Evolutionary conservation across 2,329 filamentous ascomycete genomes (phyloP).

Genomic region (Parafenestella ontariensis): DNA sequence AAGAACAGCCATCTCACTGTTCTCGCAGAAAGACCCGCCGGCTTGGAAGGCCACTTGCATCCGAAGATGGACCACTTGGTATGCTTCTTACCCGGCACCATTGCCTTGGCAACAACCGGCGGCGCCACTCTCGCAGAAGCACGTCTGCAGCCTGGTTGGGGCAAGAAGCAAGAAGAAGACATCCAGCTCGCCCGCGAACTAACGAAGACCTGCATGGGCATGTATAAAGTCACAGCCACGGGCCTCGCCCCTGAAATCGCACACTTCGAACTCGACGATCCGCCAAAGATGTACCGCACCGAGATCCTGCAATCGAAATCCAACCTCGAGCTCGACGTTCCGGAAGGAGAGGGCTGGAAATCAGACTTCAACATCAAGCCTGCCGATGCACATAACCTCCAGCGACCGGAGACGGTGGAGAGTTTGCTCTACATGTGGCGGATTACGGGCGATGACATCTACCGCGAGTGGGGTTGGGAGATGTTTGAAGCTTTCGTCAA

Average conservation of each 20-base stretch:
- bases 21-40: conserved; percentile 82
- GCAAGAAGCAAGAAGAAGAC: conserved; percentile 80
- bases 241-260: conserved; percentile 95
- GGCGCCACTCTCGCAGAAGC: conserved; percentile 79
- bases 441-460: conserved; percentile 87
- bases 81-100: conserved; percentile 96
- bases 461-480: conserved; percentile 97
- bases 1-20: conserved; percentile 82
- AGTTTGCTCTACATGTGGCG: conserved; percentile 98
- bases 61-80: conserved; percentile 99
- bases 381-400: conserved; percentile 91
- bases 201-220: conserved; percentile 97
- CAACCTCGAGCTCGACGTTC: conserved; percentile 32
- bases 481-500: conserved; percentile 95
- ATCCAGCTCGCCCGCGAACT: conserved; percentile 87
- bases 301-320: conserved; percentile 57
- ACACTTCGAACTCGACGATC: conserved; percentile 79
- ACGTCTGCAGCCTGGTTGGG: conserved; percentile 74
- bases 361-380: conserved; percentile 79
- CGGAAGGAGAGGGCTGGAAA: conserved; percentile 68
- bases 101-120: conserved; percentile 84
- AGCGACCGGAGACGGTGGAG: conserved; percentile 96
- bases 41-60: conserved; percentile 69
- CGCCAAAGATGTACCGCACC: conserved; percentile 65
- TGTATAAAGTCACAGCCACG: conserved; percentile 89